Base-by-base conservation (phyloP, 768 basidiomycete genomes). In the Hericium coralloides region DNA sequence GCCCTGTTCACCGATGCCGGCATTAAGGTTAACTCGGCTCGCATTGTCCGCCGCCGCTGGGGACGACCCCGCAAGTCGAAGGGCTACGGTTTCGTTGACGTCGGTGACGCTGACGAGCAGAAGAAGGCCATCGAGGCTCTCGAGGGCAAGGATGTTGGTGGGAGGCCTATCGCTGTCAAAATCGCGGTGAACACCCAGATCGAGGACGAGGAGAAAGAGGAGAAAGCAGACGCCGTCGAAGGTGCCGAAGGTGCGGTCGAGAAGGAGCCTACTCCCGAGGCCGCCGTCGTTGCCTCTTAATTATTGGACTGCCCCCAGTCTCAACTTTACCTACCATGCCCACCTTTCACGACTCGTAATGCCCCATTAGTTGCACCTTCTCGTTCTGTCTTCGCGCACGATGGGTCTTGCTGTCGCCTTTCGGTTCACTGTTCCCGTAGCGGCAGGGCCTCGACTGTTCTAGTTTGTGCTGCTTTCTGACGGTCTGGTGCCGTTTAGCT, bases 81-180 rank as follows among this genome's bases (percentile, higher is more conserved):
- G 74, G 95, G 95, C 56, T 98, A 95, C 71, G 95, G 93, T 53
- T 99, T 99, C 67, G 95, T 99, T 68, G 95, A 98, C 65, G 92
- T 97, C 60, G 92, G 89, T 59, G 76, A 76, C 63, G 87, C 93
- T 72, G 89, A 84, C 64, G 85, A 94, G 72, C 95, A 99, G 76
- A 71, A 85, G 70, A 92, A 93, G 76, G 95, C 93, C 54, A 87
- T 99, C 60, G 83, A 83, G 56, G 82, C 83, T 62, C 80, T 94
- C 60, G 80, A 94, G 64, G 93, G 91, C 69, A 92, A 91, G 71
- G 87, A 95, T 60, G 75, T 99, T 56, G 85, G 83, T 49, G 93
- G 92, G 53, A 80, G 95, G 65, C 69, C 80, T 61, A 86, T 99
- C 68, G 89, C 89, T 60, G 91, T 98, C 76, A 98, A 97, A 79